Conservation (phyloP, 257 asterid species). For the Nyctanthes arbortristis region DNA sequence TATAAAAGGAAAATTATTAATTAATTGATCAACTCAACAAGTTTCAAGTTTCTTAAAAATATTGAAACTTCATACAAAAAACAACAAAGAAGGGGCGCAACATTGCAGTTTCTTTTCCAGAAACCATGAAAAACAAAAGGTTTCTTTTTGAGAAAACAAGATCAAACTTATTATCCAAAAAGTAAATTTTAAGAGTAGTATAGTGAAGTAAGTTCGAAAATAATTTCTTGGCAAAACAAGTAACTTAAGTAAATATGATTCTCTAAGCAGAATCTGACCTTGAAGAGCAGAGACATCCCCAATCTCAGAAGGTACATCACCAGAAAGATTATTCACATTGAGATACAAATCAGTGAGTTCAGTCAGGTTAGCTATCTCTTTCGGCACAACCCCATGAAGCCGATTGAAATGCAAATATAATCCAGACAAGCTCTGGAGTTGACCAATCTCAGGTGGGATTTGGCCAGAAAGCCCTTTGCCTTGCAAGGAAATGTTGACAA, state of each 20-base stretch:
- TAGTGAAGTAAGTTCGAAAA: no score
- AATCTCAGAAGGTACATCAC: slow-evolving; percentile 75
- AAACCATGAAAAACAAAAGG: neutral
- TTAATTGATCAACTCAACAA: slow-evolving; percentile 2
- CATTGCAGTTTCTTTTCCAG: slow-evolving; percentile 2
- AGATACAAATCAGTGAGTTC: slow-evolving; percentile 88
- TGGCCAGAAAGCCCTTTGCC: slow-evolving; percentile 79
- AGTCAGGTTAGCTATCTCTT: slow-evolving; percentile 67
- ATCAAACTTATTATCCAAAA: slow-evolving; percentile 9
- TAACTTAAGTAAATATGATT: no score
- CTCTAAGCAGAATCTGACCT: slow-evolving; percentile 60
- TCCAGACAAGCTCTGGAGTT: slow-evolving; percentile 73
- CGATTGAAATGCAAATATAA: slow-evolving; percentile 87
- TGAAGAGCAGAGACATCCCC: slow-evolving; percentile 67
- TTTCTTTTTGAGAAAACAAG: no score
- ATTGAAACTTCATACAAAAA: neutral
- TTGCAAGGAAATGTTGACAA: slow-evolving; percentile 86
- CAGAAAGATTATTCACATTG: slow-evolving; percentile 79
- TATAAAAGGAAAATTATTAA: neutral
- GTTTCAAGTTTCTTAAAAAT: neutral
- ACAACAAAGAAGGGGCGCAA: slow-evolving; percentile 8
- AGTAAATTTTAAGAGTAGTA: no score
- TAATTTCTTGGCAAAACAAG: no score
- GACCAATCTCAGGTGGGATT: slow-evolving; percentile 88
- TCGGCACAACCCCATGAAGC: slow-evolving; percentile 85